A percentile compares a stretch with the other conserved stretches of the same genome.
Evolutionary conservation across 495 filamentous ascomycete species (phyloP).

Genomic region (Trichoderma asperelloides): DNA sequence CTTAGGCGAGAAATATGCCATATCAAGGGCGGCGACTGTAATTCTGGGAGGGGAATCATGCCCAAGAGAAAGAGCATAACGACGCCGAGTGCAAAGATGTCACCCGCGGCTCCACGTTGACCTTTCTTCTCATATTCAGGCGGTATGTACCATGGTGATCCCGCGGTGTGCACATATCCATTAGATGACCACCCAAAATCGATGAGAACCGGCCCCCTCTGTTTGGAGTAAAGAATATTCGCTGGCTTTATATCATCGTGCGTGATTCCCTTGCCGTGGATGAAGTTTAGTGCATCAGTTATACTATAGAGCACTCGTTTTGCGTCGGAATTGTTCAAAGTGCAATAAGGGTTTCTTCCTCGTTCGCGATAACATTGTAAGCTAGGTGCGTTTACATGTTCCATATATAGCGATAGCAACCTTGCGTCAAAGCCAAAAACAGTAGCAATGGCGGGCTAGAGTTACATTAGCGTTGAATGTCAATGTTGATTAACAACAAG

Average conservation of each 20-base stretch:
- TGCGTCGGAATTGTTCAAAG: background rate
- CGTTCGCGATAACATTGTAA: background rate
- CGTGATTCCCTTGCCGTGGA: background rate
- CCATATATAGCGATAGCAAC: background rate
- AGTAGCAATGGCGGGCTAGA: background rate
- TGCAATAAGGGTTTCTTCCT: background rate
- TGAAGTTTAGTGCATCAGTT: background rate
- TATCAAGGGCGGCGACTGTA: too few species aligned
- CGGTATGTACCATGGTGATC: background rate
- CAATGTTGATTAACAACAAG: too few species aligned
- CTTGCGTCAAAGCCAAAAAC: background rate
- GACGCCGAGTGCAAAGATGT: too few species aligned
- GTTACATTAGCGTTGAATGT: too few species aligned
- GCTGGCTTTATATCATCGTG: conserved; percentile 8
- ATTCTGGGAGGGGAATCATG: too few species aligned
- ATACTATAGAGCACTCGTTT: background rate
- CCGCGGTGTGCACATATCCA: background rate
- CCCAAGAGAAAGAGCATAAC: too few species aligned
- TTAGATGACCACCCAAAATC: background rate
- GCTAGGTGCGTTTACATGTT: background rate
- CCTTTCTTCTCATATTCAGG: too few species aligned
- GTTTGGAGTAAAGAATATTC: conserved; percentile 1
- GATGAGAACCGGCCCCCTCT: background rate
- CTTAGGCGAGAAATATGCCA: too few species aligned
- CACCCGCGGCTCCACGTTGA: too few species aligned